Evolutionary conservation across 805 yeast species (phyloP), one percentile per base, ranked within the genome.

Genomic region (Wickerhamiella spandovensis): DNA sequence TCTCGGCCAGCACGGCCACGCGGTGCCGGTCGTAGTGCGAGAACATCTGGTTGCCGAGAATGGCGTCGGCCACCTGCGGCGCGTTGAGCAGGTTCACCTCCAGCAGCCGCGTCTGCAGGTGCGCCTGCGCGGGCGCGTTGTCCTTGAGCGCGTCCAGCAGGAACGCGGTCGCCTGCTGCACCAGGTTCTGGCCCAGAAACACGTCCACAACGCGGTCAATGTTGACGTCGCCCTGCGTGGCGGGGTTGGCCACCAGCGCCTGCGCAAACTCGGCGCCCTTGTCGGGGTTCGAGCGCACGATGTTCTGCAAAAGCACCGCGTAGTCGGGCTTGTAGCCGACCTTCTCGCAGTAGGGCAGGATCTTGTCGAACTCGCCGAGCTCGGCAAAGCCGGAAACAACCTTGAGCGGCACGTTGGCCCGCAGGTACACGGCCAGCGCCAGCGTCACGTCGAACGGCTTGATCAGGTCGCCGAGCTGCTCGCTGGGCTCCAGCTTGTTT

Each of bases 11-110:
- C 52, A 81, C 76, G 21, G 97, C 98, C 64, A 92, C 82, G 37
- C 94, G 82, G 60, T 94, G 88, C 60, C 86, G 84, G 67, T 92
- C 98, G 67, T 86, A 92, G 65, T 89, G 96, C 57, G 89, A 79
- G 72, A 94, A 92, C 86, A 92, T 90, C 53, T 82, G 81, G 68
- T 90, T 92, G 53, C 97, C 96, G 61, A 92, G 75, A 58, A 92
- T 92, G 20, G 99, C 99, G 69, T 92, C 98, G 43, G 98, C 99
- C 51, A 92, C 99, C 74, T 92, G 98, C 48, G 99, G 99, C 17
- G 98, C 98, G 66, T 89, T 94, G 64, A 86, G 67, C 65, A 92
- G 74, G 67, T 92, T 92, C 58, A 86, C 87, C 69, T 92, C 98
- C 58, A 92, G 77, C 48, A 92, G 78, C 62, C 95, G 80, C 8